Percentiles rank a stretch among this genome's conserved stretches.
phyloP scores from a whole-genome alignment of 1,284 basidiomycete species.

The Melampsora abietis-canadensis region DNA sequence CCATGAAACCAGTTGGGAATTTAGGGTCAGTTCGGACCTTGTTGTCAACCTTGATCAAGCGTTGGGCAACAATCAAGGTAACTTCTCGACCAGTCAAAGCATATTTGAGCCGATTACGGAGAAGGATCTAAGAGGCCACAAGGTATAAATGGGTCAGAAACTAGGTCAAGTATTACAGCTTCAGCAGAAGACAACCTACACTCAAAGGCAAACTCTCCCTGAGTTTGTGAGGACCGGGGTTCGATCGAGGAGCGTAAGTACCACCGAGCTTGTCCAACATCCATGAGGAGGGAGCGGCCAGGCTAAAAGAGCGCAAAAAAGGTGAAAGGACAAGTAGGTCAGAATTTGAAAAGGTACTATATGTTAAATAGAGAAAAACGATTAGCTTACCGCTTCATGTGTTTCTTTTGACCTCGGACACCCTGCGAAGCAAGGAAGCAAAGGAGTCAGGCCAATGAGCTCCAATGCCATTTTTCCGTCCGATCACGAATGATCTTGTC shows the following conservation, averaged over 20 bases:
- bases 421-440: slow-evolving; percentile 44
- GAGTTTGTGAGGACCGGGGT: slow-evolving; percentile 97
- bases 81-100: slow-evolving; percentile 96
- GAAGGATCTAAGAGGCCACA: slow-evolving; percentile 75
- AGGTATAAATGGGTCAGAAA: background rate
- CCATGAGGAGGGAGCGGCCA: slow-evolving; percentile 96
- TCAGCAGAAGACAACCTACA: slow-evolving; percentile 49
- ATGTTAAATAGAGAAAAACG: background rate
- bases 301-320: slow-evolving; percentile 50
- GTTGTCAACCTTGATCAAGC: slow-evolving; percentile 95
- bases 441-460: slow-evolving; percentile 45
- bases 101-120: slow-evolving; percentile 99
- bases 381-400: slow-evolving; percentile 74
- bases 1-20: slow-evolving; percentile 96
- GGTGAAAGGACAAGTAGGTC: background rate
- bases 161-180: background rate
- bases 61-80: slow-evolving; percentile 88
- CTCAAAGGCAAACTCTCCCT: slow-evolving; percentile 77
- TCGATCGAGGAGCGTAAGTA: slow-evolving; percentile 93
- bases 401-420: slow-evolving; percentile 90
- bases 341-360: background rate
- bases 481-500: background rate
- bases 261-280: slow-evolving; percentile 99
- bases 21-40: slow-evolving; percentile 98
- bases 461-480: slow-evolving; percentile 39